Evolutionary conservation across 148 eudicot genomes (phyloP).

Genomic region (Salicornia ramosissima): DNA sequence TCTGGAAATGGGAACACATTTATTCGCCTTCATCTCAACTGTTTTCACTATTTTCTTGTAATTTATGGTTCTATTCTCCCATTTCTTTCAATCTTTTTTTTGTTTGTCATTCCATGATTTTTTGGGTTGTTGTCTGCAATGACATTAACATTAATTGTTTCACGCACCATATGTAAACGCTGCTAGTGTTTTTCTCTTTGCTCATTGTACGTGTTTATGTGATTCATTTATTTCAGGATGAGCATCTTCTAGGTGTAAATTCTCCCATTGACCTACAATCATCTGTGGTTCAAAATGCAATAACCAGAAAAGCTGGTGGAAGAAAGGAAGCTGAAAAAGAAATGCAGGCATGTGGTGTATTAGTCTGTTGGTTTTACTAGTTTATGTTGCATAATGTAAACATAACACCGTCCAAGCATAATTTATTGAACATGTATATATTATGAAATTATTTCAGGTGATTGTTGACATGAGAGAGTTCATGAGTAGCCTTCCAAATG

Average conservation of each 20-base stretch:
- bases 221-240: conserved; percentile 51
- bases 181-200: neutral
- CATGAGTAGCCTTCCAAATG: conserved; percentile 99
- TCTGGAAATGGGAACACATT: neutral
- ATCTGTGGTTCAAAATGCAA: conserved; percentile 48
- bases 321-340: conserved; percentile 75
- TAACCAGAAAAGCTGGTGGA: conserved; percentile 96
- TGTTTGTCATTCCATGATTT: too few relatives aligned
- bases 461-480: conserved; percentile 99
- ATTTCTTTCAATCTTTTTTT: too few relatives aligned
- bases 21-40: neutral
- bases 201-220: neutral
- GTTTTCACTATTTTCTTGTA: neutral
- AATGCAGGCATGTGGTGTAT: conserved; percentile 53
- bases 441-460: conserved; percentile 41
- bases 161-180: neutral
- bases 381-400: neutral
- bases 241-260: conserved; percentile 54
- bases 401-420: neutral
- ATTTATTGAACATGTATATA: neutral
- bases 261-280: conserved; percentile 53
- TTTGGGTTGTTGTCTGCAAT: too few relatives aligned
- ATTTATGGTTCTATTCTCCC: too few relatives aligned
- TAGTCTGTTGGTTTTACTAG: neutral
- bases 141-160: too few relatives aligned